Evolutionary conservation across 345 rosid species (phyloP).

Genomic region (Eucalyptus pauciflora): DNA sequence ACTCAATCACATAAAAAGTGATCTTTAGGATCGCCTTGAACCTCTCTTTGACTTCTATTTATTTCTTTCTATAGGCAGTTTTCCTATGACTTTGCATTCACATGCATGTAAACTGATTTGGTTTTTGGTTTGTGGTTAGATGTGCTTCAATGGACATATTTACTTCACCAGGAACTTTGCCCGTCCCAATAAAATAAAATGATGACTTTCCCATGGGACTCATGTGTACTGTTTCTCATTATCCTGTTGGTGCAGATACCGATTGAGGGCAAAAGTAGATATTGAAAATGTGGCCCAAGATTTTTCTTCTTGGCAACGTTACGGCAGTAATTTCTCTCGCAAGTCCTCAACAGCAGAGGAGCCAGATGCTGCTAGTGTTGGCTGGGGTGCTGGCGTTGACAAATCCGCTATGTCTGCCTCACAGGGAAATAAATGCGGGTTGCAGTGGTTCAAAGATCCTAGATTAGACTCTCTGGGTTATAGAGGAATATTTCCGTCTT

Average conservation of each 20-base stretch:
- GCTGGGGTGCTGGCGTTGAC: slow-evolving; percentile 61
- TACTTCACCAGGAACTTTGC: background rate
- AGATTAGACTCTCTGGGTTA: slow-evolving; percentile 74
- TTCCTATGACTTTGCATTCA: background rate
- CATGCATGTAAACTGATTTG: background rate
- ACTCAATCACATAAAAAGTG: background rate
- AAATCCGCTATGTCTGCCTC: slow-evolving; percentile 40
- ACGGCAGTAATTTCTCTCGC: slow-evolving; percentile 30
- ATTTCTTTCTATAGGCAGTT: background rate
- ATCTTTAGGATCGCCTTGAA: background rate
- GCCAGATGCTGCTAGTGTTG: slow-evolving; percentile 56
- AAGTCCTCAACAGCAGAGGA: slow-evolving; percentile 25
- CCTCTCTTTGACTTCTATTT: background rate
- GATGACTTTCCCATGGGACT: background rate
- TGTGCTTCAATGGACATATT: background rate
- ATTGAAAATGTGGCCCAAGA: slow-evolving; percentile 63
- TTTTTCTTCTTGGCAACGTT: slow-evolving; percentile 80
- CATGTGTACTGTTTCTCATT: background rate
- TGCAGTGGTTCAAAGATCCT: slow-evolving; percentile 92
- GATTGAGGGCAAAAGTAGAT: slow-evolving; percentile 85
- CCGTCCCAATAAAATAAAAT: background rate
- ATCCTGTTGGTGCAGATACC: slow-evolving; percentile 36
- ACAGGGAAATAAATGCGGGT: slow-evolving; percentile 41
- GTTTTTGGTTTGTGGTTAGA: background rate
- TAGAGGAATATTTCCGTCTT: slow-evolving; percentile 59